Evolutionary conservation across 176 grass and related monocot species (phyloP).

Genomic region (Typha latifolia): DNA sequence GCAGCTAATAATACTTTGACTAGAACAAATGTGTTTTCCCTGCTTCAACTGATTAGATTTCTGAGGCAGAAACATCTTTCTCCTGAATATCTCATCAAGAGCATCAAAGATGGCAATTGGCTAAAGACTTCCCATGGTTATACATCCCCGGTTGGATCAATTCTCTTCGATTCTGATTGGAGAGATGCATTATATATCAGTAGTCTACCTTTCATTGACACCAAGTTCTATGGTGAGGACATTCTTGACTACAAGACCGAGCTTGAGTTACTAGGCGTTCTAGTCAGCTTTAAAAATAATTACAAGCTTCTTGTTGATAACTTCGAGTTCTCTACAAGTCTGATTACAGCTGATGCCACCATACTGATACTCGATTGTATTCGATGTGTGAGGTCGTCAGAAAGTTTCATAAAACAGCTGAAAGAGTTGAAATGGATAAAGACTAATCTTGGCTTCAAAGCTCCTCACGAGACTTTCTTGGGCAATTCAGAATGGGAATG

Average conservation of each 20-base stretch:
- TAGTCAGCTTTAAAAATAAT: slow-evolving; percentile 29
- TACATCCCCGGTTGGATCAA: slow-evolving; percentile 25
- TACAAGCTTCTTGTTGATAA: slow-evolving; percentile 42
- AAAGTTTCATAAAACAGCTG: slow-evolving; percentile 27
- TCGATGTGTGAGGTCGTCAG: slow-evolving; percentile 1
- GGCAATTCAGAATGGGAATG: slow-evolving; percentile 34
- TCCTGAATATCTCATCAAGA: slow-evolving; percentile 29
- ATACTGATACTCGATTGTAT: slow-evolving; percentile 50
- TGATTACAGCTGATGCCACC: slow-evolving; percentile 32
- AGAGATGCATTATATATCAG: slow-evolving; percentile 24
- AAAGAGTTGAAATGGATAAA: slow-evolving; percentile 40
- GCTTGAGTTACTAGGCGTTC: slow-evolving; percentile 58
- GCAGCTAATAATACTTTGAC: slow-evolving; percentile 27
- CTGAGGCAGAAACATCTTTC: slow-evolving; percentile 30
- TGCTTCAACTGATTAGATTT: slow-evolving; percentile 60
- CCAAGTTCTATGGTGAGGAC: slow-evolving; percentile 29
- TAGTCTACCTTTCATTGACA: slow-evolving; percentile 51
- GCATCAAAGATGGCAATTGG: slow-evolving; percentile 34
- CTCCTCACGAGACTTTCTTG: slow-evolving; percentile 39
- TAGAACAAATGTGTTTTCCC: slow-evolving; percentile 31
- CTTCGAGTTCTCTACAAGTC: slow-evolving; percentile 35
- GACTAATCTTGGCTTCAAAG: slow-evolving; percentile 47
- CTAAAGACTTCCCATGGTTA: slow-evolving; percentile 43
- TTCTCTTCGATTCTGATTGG: slow-evolving; percentile 43
- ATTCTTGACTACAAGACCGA: slow-evolving; percentile 36